These are phyloP conservation scores for Talaromyces sp. DNA, from an alignment of 2,329 filamentous ascomycete species.

Conservation along the genomic window DNA sequence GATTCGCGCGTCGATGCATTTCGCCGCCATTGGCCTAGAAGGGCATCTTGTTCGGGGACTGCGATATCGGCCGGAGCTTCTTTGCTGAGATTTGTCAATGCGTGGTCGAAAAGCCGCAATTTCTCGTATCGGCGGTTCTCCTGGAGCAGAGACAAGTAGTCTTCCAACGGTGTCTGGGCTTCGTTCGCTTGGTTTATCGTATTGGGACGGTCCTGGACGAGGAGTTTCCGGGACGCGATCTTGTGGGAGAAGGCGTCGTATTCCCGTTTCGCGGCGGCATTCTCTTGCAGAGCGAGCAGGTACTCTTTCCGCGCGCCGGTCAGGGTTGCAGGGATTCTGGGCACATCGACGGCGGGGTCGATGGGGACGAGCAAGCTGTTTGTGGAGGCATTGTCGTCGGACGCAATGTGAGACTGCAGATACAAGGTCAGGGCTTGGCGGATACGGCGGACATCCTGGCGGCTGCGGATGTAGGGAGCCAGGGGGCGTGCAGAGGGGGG, in stretches of 20 bases:
- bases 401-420: conserved; percentile 31
- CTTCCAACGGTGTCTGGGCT: conserved; percentile 21
- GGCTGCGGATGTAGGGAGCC: conserved; percentile 34
- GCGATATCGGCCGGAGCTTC: neutral
- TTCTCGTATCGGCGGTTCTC: conserved; percentile 43
- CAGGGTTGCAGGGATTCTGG: conserved; percentile 33
- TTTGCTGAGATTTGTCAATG: conserved; percentile 37
- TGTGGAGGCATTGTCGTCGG: conserved; percentile 18
- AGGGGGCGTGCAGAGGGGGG: conserved; percentile 31
- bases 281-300: conserved; percentile 40
- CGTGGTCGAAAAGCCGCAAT: conserved; percentile 43
- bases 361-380: conserved; percentile 26
- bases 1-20: conserved; percentile 10
- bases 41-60: conserved; percentile 4
- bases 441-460: conserved; percentile 34
- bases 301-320: conserved; percentile 41
- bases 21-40: conserved; percentile 14
- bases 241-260: conserved; percentile 30
- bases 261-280: conserved; percentile 35
- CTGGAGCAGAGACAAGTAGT: conserved; percentile 42
- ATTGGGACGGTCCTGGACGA: conserved; percentile 12
- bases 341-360: conserved; percentile 27
- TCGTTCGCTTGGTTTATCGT: conserved; percentile 11
- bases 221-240: conserved; percentile 22
- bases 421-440: conserved; percentile 35